Conservation (phyloP, 2,329 filamentous ascomycete genomes). For the Didymella lethalis region DNA sequence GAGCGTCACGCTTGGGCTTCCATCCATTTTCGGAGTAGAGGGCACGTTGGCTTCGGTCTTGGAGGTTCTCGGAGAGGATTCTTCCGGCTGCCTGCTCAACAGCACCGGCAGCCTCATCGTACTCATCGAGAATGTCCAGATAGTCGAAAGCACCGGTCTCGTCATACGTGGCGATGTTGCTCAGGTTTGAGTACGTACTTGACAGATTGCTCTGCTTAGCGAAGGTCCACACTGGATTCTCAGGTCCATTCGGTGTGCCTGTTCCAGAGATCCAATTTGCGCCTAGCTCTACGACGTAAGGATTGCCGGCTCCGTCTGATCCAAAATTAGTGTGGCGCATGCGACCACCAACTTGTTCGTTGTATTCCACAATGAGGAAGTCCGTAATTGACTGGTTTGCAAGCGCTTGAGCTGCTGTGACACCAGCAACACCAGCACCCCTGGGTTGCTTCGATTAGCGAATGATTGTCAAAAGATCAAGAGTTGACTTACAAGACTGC, state of each 20-base stretch:
- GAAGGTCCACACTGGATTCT: conserved; percentile 70
- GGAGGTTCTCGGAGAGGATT: conserved; percentile 66
- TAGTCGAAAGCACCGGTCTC: conserved; percentile 64
- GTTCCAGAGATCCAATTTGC: conserved; percentile 70
- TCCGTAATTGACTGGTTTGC: conserved; percentile 67
- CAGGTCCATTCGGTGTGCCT: conserved; percentile 49
- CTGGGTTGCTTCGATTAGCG: conserved; percentile 19
- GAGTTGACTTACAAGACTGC: conserved; percentile 39
- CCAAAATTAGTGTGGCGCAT: conserved; percentile 67
- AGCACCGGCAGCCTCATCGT: conserved; percentile 56
- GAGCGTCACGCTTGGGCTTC: conserved; percentile 65
- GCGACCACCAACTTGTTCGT: conserved; percentile 68
- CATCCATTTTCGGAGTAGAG: conserved; percentile 65
- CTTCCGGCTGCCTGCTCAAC: conserved; percentile 64
- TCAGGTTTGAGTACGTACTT: conserved; percentile 67
- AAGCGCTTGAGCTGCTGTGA: conserved; percentile 70
- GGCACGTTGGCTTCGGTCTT: conserved; percentile 67
- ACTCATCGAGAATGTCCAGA: conserved; percentile 59
- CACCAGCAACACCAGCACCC: conserved; percentile 69
- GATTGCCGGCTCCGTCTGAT: conserved; percentile 57
- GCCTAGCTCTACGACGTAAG: conserved; percentile 65
- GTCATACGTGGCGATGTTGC: conserved; percentile 67
- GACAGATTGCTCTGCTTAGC: conserved; percentile 65
- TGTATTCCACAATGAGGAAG: conserved; percentile 71
- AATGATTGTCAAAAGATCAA: not conserved